Conservation (phyloP, 768 basidiomycete genomes). For the Lentinula detonsa region DNA sequence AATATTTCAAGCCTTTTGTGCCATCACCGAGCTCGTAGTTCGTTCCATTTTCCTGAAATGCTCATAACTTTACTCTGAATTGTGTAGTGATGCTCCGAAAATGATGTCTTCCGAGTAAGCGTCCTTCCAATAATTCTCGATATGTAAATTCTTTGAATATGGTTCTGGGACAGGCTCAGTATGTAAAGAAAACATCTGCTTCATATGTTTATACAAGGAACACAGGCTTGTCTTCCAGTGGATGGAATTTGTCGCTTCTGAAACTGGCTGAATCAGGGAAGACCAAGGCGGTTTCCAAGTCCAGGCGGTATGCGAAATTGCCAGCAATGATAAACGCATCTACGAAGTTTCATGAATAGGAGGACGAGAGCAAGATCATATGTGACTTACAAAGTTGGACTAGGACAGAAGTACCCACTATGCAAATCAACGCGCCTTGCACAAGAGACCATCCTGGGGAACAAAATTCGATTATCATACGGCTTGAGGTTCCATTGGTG, state of each 20-base stretch:
- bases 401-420: conserved; percentile 7
- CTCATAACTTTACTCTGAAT: background rate
- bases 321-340: conserved; percentile 13
- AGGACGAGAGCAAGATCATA: background rate
- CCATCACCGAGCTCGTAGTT: conserved; percentile 9
- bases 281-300: conserved; percentile 3
- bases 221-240: background rate
- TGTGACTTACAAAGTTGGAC: conserved; percentile 12
- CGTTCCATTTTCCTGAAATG: background rate
- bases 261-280: background rate
- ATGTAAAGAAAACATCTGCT: no score
- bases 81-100: no score
- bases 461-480: conserved; percentile 16
- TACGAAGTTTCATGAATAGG: background rate
- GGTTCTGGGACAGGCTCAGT: no score
- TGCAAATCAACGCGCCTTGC: conserved; percentile 11
- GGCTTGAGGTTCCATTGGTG: conserved; percentile 8
- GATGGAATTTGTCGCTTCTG: background rate
- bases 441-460: conserved; percentile 9
- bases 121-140: no score
- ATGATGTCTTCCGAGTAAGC: no score
- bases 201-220: background rate
- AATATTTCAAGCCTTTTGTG: conserved; percentile 37
- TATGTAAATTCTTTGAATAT: no score
- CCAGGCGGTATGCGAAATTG: conserved; percentile 12